Base-by-base conservation (phyloP, 345 rosid genomes). In the Noccaea bulbosa region DNA sequence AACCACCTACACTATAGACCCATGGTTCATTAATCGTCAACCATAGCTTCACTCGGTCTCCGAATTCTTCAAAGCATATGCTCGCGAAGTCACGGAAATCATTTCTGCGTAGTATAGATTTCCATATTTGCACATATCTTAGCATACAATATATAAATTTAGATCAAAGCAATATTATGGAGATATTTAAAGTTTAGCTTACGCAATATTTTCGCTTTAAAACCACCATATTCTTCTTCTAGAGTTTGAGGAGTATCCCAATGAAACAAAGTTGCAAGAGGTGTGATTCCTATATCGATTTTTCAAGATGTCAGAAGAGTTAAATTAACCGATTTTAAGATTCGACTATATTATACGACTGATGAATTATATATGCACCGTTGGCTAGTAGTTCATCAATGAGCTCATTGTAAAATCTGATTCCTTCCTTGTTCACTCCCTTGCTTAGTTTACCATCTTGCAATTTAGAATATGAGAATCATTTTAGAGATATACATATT, bases 41-140 rank as follows among this genome's bases (percentile, higher is more conserved):
- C 87, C 85, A 83, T 43, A 77, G 71, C 45, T 84, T 81, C 16
- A 84, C 85, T 48, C 81, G 58, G 12, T 84, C 85, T 7, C 87
- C 87, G 9, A 80, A 81, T 52, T 69, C 70, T 4, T 73, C 27
- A 35, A 84, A 84, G 7, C 85, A 84, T 33, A 73, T 22, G n/a
- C n/a, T 67, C 9, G 77, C 78, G 35, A 65, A 84, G 41, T 77
- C 84, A 11, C 55, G 38, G 39, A 75, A 82, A 79, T 68, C 72
- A 50, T 1, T 24, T 56, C 73, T 69, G n/a, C 54, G 43, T 10
- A 32, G 43, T 35, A 40, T 11, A 53, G 22, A 7, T n/a, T 27
- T 67, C n/a, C 30, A 49, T 22, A 48, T 24, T 27, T 27, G 30
- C 30, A 34, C 34, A 45, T 44, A 55, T 43, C 3, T 33, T 46